A percentile compares a stretch with the other conserved stretches of the same genome.
phyloP scores from a whole-genome alignment of 345 rosid genomes.

The Murraya koenigii region DNA sequence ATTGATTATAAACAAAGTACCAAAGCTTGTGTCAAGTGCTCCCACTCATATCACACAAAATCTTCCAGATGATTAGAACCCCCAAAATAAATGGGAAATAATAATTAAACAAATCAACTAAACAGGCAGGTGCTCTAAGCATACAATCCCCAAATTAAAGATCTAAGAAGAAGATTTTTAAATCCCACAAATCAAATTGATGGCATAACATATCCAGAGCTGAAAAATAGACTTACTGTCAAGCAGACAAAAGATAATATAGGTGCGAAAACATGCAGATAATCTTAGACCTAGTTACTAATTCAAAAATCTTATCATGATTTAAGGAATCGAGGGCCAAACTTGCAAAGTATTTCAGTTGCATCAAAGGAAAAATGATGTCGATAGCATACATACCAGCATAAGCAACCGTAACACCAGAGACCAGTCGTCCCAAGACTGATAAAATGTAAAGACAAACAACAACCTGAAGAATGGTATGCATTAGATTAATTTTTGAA shows the following conservation, averaged over 20 bases:
- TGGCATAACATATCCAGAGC: neutral
- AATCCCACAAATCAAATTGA: too few relatives aligned
- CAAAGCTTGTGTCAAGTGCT: neutral
- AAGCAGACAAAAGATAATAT: neutral
- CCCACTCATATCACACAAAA: neutral
- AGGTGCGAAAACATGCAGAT: neutral
- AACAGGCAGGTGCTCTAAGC: neutral
- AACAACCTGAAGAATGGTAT: conserved; percentile 55
- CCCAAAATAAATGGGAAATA: neutral
- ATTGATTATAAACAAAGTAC: neutral
- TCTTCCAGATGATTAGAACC: neutral
- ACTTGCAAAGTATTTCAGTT: neutral
- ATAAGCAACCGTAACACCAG: conserved; percentile 88
- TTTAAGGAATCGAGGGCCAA: neutral
- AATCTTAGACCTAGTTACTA: neutral
- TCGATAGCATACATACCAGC: conserved; percentile 57
- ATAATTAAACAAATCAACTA: neutral
- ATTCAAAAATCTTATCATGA: neutral
- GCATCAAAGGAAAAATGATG: neutral
- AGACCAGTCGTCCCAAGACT: conserved; percentile 70
- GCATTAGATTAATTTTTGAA: neutral
- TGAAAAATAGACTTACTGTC: neutral
- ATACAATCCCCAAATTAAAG: neutral
- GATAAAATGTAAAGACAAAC: conserved; percentile 73
- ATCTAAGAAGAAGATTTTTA: neutral